These are phyloP conservation scores for Melaleuca quinquenervia DNA, from an alignment of 345 rosid species.

Conservation along the genomic window DNA sequence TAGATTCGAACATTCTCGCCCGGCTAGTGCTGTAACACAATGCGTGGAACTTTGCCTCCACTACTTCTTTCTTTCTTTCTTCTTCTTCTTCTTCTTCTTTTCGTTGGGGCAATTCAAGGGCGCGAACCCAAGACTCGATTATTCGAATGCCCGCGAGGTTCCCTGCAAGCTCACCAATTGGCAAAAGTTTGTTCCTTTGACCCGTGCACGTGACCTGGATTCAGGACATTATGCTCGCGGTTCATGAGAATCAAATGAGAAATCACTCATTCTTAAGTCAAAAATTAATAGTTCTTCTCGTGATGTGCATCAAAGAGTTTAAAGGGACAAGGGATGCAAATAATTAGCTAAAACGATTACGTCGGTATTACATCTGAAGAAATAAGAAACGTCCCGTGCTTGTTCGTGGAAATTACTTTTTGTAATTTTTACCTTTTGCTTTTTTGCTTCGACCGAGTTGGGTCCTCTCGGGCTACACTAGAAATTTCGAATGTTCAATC, in stretches of 20 bases:
- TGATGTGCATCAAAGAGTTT: not conserved
- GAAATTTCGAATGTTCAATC: not conserved
- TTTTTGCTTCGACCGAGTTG: not conserved
- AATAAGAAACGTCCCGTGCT: not conserved
- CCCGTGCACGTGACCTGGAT: accelerated
- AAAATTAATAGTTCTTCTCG: not conserved
- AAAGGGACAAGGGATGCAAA: not conserved
- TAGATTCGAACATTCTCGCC: not conserved
- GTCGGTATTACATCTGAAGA: no score
- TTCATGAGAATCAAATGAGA: not conserved
- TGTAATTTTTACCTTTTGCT: not conserved
- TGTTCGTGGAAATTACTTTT: not conserved
- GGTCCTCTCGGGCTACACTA: not conserved
- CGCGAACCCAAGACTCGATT: not conserved
- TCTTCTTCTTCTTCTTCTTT: not conserved
- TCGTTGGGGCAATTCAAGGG: not conserved
- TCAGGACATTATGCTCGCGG: accelerated
- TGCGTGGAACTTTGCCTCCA: not conserved
- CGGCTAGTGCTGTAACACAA: not conserved
- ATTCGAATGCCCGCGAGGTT: not conserved
- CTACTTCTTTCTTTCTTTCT: not conserved
- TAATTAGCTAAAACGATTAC: not conserved
- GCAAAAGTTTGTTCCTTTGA: not conserved
- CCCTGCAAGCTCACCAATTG: not conserved
- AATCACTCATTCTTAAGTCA: not conserved